Conservation (phyloP, 352 stramenopile species). For the Phytophthora multivora region DNA sequence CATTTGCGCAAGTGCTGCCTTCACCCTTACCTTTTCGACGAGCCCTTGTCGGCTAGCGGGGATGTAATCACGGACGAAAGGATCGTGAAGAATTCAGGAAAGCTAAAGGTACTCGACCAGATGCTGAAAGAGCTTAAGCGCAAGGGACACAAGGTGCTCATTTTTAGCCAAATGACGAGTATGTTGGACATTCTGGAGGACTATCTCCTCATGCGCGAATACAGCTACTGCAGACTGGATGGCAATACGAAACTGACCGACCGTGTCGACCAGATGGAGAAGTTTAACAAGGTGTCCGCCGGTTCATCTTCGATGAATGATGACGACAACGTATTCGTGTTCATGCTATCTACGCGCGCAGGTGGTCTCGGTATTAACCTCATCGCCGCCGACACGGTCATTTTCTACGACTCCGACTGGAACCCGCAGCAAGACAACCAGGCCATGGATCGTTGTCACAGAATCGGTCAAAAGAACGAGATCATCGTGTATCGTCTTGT, state of each 20-base stretch:
- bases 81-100: slow-evolving; percentile 95
- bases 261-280: slow-evolving; percentile 96
- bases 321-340: slow-evolving; percentile 76
- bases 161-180: slow-evolving; percentile 99
- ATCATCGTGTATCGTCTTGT: slow-evolving; percentile 94
- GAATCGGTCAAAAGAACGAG: slow-evolving; percentile 90
- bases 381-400: slow-evolving; percentile 96
- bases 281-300: slow-evolving; percentile 91
- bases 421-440: slow-evolving; percentile 98
- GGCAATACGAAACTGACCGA: slow-evolving; percentile 93
- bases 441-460: slow-evolving; percentile 90
- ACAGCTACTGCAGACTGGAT: slow-evolving; percentile 97
- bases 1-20: slow-evolving; percentile 90
- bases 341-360: slow-evolving; percentile 88
- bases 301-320: slow-evolving; percentile 24
- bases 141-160: slow-evolving; percentile 96
- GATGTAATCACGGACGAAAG: slow-evolving; percentile 79
- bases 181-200: slow-evolving; percentile 99
- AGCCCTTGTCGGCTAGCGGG: slow-evolving; percentile 60
- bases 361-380: slow-evolving; percentile 98
- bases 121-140: slow-evolving; percentile 95
- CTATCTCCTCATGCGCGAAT: slow-evolving; percentile 87
- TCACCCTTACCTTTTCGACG: slow-evolving; percentile 90
- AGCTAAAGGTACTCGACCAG: slow-evolving; percentile 98
- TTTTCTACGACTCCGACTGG: slow-evolving; percentile 99